A percentile compares a stretch with the other conserved stretches of the same genome.
Conservation (phyloP, 1,139 yeast species). For the Diutina scorzettiae region DNA sequence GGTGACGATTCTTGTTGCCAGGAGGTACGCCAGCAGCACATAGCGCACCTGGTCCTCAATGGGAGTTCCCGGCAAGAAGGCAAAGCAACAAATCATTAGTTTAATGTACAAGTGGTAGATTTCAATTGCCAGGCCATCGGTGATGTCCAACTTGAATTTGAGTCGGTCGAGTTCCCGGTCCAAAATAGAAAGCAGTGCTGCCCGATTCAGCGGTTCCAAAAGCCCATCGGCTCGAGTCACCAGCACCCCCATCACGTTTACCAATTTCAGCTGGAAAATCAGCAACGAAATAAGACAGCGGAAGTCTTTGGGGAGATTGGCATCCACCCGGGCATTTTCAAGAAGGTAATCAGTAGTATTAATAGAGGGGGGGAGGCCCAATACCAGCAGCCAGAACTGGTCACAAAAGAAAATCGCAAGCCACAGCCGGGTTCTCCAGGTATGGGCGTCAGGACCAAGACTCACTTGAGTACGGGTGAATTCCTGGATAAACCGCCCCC, state of each 20-base stretch:
- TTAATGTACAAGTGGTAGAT: slow-evolving; percentile 70
- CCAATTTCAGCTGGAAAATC: slow-evolving; percentile 74
- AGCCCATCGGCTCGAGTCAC: slow-evolving; percentile 87
- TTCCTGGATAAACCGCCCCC: slow-evolving; percentile 77
- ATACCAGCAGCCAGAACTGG: slow-evolving; percentile 80
- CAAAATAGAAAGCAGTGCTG: slow-evolving; percentile 62
- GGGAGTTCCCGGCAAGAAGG: slow-evolving; percentile 86
- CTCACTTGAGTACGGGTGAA: slow-evolving; percentile 84
- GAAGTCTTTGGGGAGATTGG: slow-evolving; percentile 56
- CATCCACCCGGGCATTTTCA: slow-evolving; percentile 67
- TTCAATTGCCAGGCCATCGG: slow-evolving; percentile 57
- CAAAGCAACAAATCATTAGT: slow-evolving; percentile 77
- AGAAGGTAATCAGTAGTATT: slow-evolving; percentile 69
- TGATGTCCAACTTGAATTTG: slow-evolving; percentile 48
- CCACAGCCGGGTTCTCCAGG: slow-evolving; percentile 94
- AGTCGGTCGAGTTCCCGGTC: slow-evolving; percentile 70
- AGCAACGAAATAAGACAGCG: slow-evolving; percentile 63
- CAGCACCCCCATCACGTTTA: slow-evolving; percentile 78
- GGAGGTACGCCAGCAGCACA: slow-evolving; percentile 68
- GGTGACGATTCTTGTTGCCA: slow-evolving; percentile 77
- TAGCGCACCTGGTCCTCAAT: slow-evolving; percentile 79
- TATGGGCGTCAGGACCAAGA: slow-evolving; percentile 76
- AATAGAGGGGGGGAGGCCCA: slow-evolving; percentile 81
- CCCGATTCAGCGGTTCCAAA: slow-evolving; percentile 73
- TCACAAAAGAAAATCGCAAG: slow-evolving; percentile 77